phyloP scores from a whole-genome alignment of 2,329 filamentous ascomycete genomes.

The Fusarium subtropicale region DNA sequence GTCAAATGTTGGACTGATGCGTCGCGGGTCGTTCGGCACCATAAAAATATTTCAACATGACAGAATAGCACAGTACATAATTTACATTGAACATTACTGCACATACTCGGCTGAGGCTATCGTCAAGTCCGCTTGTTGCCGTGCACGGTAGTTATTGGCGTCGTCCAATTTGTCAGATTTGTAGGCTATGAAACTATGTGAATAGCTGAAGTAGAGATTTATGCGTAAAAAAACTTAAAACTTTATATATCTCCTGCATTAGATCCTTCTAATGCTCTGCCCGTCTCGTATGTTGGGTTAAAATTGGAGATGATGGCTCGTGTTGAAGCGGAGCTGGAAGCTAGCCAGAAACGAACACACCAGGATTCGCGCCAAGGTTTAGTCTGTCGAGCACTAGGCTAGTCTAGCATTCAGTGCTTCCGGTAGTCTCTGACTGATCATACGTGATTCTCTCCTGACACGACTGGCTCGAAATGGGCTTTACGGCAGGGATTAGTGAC shows the following conservation, averaged over 20 bases:
- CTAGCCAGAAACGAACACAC: neutral
- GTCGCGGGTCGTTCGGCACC: neutral
- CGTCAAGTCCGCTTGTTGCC: too few relatives aligned
- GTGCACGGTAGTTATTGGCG: too few relatives aligned
- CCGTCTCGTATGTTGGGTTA: too few relatives aligned
- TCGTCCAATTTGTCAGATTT: too few relatives aligned
- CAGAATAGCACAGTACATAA: neutral
- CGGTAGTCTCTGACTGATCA: neutral
- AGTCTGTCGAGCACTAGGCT: neutral
- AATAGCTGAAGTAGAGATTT: too few relatives aligned
- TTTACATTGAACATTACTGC: neutral
- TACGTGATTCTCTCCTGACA: slow-evolving; percentile 11
- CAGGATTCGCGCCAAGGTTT: neutral
- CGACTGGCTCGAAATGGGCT: neutral
- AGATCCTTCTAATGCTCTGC: too few relatives aligned
- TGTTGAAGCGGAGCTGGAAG: neutral
- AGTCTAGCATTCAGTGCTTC: neutral
- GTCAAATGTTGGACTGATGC: neutral
- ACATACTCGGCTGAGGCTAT: too few relatives aligned
- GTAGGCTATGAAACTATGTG: too few relatives aligned
- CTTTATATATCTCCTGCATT: too few relatives aligned
- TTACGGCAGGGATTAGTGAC: neutral
- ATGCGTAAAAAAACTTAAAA: too few relatives aligned
- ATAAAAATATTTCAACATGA: neutral
- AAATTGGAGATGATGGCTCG: too few relatives aligned